These are phyloP conservation scores for Podospora fimiseda DNA, from an alignment of 495 filamentous ascomycete genomes.

Conservation along the genomic window DNA sequence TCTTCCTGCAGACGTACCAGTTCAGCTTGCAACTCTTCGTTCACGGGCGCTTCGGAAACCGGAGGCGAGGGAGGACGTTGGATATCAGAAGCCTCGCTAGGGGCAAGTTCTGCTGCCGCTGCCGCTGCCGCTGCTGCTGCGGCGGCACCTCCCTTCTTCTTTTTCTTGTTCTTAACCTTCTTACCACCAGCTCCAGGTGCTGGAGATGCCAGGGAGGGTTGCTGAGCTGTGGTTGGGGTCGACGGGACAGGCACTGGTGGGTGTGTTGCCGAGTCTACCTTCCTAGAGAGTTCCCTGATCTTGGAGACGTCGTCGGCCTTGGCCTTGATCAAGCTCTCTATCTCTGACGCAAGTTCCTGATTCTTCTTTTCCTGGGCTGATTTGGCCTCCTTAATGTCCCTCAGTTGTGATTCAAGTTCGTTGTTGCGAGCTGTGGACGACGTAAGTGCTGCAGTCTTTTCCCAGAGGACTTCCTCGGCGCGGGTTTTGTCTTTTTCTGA, in stretches of 20 bases:
- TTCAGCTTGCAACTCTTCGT: constrained; percentile 35
- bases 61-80: constrained; percentile 21
- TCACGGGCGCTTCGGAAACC: constrained; percentile 17
- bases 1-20: constrained; percentile 49
- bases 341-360: constrained; percentile 25
- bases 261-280: constrained; percentile 23
- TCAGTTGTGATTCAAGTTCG: constrained; percentile 34
- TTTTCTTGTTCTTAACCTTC: constrained; percentile 91
- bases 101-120: constrained; percentile 12
- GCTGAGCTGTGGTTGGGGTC: constrained; percentile 16
- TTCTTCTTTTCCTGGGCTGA: constrained; percentile 28
- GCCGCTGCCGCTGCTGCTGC: constrained; percentile 24
- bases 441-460: constrained; percentile 29
- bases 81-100: constrained; percentile 21
- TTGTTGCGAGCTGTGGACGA: constrained; percentile 21
- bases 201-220: neutral
- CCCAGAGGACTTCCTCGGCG: constrained; percentile 32
- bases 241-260: constrained; percentile 6
- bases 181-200: constrained; percentile 46
- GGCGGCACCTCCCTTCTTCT: constrained; percentile 48
- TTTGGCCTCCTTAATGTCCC: constrained; percentile 25
- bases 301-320: constrained; percentile 28
- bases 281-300: constrained; percentile 29
- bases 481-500: constrained; percentile 29
- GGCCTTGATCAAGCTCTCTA: constrained; percentile 31